phyloP scores from a whole-genome alignment of 306 rosid genomes.

The Luffa acutangula region DNA sequence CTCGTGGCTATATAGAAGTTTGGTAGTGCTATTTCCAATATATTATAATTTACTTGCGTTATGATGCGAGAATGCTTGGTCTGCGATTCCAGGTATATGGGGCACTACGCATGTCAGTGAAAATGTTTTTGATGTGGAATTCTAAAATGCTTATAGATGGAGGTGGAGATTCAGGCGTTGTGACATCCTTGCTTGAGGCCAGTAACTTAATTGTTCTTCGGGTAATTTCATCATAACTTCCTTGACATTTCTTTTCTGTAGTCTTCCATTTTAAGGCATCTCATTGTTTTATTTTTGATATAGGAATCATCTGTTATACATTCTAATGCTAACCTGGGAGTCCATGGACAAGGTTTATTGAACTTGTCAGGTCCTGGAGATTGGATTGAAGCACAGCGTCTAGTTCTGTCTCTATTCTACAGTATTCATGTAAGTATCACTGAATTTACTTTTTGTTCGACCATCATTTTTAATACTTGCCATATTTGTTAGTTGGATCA shows the following conservation, averaged over 20 bases:
- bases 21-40: background rate
- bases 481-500: background rate
- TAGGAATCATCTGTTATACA: constrained; percentile 94
- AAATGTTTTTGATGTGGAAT: constrained; percentile 99
- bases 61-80: background rate
- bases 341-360: constrained; percentile 94
- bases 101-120: constrained; percentile 95
- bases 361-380: constrained; percentile 93
- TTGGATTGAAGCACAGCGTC: constrained; percentile 90
- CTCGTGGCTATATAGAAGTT: background rate
- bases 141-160: constrained; percentile 89
- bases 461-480: background rate
- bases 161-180: constrained; percentile 70
- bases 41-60: background rate
- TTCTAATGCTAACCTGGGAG: constrained; percentile 99
- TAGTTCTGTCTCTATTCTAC: constrained; percentile 86
- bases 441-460: background rate
- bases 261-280: constrained; percentile 14
- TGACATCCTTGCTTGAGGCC: constrained; percentile 88
- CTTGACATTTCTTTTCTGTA: constrained; percentile 13
- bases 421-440: constrained; percentile 69
- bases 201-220: constrained; percentile 91
- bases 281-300: constrained; percentile 17
- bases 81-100: constrained; percentile 66
- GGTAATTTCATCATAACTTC: constrained; percentile 38